Evolutionary conservation across 139 green algal species (phyloP), one percentile per base, ranked within the genome.

Genomic region (Chlorella ohadii): DNA sequence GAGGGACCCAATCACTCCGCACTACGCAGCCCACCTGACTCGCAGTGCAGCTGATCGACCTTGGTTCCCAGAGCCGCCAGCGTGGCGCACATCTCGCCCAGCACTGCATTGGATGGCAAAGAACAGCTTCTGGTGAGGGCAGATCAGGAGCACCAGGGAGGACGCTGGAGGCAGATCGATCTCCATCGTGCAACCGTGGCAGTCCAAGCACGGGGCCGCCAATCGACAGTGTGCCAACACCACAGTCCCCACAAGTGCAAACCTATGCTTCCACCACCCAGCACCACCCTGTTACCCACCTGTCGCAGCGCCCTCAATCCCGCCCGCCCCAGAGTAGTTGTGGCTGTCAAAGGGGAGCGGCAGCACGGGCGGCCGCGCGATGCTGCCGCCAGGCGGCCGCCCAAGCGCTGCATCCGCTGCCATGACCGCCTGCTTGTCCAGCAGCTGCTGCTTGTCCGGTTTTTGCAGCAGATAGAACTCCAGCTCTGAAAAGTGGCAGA

Each of bases 11-110:
- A n/a, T n/a, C n/a, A n/a, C n/a, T n/a, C n/a, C n/a, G n/a, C n/a
- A n/a, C n/a, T n/a, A n/a, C n/a, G n/a, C n/a, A n/a, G n/a, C n/a
- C 33, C 55, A 81, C 76, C 76, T 31, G 76, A 71, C 81, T 95
- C 92, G 1, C 86, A 59, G 73, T 95, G 92, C 64, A 92, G 87
- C 86, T 94, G 91, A 38, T 89, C 64, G 36, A 95, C 90, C 11
- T 34, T 22, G 16, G 91, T 87, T 3, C 79, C 89, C 61, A 92
- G 68, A 0, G 33, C 27, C 27, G 86, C 44, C 44, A 94, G 67
- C 0, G 89, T 63, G 11, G 63, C 47, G n/a, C 90, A 81, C 34
- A 94, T 91, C n/a, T 88, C 76, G 16, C 91, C 87, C 61, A 94
- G 70, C 38, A 94, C 87, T 92, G 87, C 38, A 67, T 2, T 7